These are phyloP conservation scores for Verticillium zaregamsianum DNA, from an alignment of 2,329 filamentous ascomycete species.

Conservation along the genomic window DNA sequence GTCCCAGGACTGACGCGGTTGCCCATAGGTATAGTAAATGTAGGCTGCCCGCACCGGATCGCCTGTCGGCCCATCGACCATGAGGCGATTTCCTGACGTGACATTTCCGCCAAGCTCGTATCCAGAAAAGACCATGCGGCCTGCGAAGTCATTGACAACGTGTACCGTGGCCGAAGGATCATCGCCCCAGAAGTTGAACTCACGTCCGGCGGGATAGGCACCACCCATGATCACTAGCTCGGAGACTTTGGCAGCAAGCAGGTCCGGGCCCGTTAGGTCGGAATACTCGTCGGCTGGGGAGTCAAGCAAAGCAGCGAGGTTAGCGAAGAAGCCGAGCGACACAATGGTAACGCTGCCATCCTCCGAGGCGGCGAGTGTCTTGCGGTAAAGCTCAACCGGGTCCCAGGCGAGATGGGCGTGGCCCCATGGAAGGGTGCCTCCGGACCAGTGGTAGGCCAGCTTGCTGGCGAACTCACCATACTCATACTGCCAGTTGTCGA, in stretches of 20 bases:
- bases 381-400: constrained; percentile 40
- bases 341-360: constrained; percentile 38
- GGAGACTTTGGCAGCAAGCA: constrained; percentile 38
- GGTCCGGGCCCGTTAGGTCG: constrained; percentile 30
- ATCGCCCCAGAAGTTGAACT: constrained; percentile 44
- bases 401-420: constrained; percentile 31
- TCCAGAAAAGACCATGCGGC: constrained; percentile 36
- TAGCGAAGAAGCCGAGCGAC: constrained; percentile 41
- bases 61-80: constrained; percentile 20
- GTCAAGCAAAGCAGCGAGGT: constrained; percentile 41
- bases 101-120: constrained; percentile 38
- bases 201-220: constrained; percentile 38
- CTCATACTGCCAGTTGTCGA: constrained; percentile 33
- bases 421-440: constrained; percentile 28
- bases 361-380: constrained; percentile 30
- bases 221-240: constrained; percentile 52
- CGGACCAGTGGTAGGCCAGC: constrained; percentile 36
- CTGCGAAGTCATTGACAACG: constrained; percentile 41
- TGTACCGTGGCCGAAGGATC: constrained; percentile 32
- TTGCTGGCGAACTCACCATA: constrained; percentile 42
- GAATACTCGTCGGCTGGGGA: constrained; percentile 36
- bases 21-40: constrained; percentile 32
- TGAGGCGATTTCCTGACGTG: constrained; percentile 31
- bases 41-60: constrained; percentile 35
- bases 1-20: constrained; percentile 33